Evolutionary conservation across 805 yeast genomes (phyloP), one percentile per base, ranked within the genome.

Genomic region (Candida coquimbonensis): DNA sequence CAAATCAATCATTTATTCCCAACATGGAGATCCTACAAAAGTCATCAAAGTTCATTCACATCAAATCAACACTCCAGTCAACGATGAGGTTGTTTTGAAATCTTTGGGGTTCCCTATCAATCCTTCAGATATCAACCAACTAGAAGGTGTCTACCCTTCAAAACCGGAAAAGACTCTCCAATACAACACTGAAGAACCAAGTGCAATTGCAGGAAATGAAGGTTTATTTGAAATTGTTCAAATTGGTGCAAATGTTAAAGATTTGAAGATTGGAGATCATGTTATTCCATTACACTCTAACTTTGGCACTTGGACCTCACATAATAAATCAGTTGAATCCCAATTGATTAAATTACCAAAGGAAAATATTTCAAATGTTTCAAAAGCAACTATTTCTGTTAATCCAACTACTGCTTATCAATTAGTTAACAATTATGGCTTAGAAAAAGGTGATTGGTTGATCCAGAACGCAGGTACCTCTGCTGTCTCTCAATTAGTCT

Each of bases 391-490:
- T 6, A 78, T 91, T 27, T 72, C 88, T 7, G 98, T 93, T 42
- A 93, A 93, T 63, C 97, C 99, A 4, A 75, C 86, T 42, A 87
- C 96, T 9, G 99, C 98, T 0, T 87, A 80, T 57, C 86, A 87
- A 64, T 77, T 93, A 86, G 81, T 91, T 50, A 79, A 83, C 16
- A 76, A 83, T 64, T 85, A 78, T 62, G 61, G 67, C 6, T 44
- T 55, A 26, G 43, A 59, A 16, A 61, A 70, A 62, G 70, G 69
- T 36, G 90, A 90, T 63, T 93, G 96, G 96, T 78, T 93, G 51
- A 81, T 93, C 50, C 98, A 93, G 67, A 93, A 91, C 58, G 99
- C 96, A 31, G 98, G 96, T 33, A 93, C 88, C 53, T 87, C 96
- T 8, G 95, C 93, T 27, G 99, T 93, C 11, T 96, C 96, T 7